These are phyloP conservation scores for Phytophthora chlamydospora DNA, from an alignment of 352 stramenopile genomes.

Conservation along the genomic window DNA sequence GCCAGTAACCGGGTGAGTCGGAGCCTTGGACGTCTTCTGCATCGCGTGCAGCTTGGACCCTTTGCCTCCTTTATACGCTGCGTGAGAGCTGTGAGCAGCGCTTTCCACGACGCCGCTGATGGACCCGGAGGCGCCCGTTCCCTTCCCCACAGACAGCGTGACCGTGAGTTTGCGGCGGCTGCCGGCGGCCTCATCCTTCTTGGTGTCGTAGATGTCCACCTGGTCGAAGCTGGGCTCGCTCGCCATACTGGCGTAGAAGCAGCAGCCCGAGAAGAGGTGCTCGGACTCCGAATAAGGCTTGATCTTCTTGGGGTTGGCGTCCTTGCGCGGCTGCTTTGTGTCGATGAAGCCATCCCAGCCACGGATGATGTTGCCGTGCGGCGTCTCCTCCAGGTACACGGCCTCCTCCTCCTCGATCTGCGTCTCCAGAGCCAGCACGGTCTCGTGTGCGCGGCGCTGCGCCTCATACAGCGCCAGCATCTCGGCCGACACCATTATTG, in stretches of 20 bases:
- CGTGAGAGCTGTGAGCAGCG: conserved; percentile 3
- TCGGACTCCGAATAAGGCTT: conserved; percentile 81
- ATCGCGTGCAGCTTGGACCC: conserved; percentile 35
- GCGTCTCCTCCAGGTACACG: conserved; percentile 82
- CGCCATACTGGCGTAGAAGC: conserved; percentile 63
- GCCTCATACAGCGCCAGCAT: conserved; percentile 76
- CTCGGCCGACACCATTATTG: conserved; percentile 60
- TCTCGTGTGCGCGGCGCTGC: conserved; percentile 75
- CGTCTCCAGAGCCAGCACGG: conserved; percentile 64
- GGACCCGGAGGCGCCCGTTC: not conserved
- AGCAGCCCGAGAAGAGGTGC: conserved; percentile 82
- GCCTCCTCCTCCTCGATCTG: conserved; percentile 85
- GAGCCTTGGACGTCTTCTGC: conserved; percentile 33
- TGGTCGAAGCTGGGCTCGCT: conserved; percentile 59
- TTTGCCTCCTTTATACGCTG: conserved; percentile 25
- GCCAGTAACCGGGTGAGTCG: conserved; percentile 9
- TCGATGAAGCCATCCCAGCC: conserved; percentile 90
- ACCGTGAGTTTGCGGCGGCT: conserved; percentile 54
- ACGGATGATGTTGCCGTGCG: conserved; percentile 88
- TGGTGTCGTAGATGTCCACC: conserved; percentile 52
- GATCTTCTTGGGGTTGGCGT: conserved; percentile 78
- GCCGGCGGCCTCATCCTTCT: conserved; percentile 33
- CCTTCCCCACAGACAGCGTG: conserved; percentile 47
- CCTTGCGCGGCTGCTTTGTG: conserved; percentile 78
- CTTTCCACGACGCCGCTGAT: conserved; percentile 24